Evolutionary conservation across 2,329 filamentous ascomycete species (phyloP).

Genomic region (Rasamsonia emersonii): DNA sequence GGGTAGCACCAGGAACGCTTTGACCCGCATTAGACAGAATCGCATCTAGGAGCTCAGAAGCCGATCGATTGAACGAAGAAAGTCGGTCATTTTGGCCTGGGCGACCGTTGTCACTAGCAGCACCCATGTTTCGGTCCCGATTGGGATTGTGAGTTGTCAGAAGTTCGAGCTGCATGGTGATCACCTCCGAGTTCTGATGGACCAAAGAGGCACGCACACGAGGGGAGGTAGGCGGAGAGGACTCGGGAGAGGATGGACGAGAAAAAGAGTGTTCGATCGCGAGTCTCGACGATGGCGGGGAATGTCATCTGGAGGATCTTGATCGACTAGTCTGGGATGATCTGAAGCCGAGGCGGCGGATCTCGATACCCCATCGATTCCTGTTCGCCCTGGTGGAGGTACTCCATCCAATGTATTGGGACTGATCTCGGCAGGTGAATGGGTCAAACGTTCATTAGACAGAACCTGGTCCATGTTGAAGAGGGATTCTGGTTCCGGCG

Average conservation of each 20-base stretch:
- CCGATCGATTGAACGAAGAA: slow-evolving; percentile 16
- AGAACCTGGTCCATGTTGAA: slow-evolving; percentile 15
- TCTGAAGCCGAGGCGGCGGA: slow-evolving; percentile 10
- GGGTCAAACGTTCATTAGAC: slow-evolving; percentile 26
- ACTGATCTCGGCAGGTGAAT: slow-evolving; percentile 31
- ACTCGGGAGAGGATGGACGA: slow-evolving; percentile 29
- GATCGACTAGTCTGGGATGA: slow-evolving; percentile 7
- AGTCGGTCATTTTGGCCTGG: slow-evolving; percentile 9
- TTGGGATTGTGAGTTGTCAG: slow-evolving; percentile 23
- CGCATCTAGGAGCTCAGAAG: slow-evolving; percentile 26
- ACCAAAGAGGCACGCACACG: slow-evolving; percentile 35
- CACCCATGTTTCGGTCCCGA: slow-evolving; percentile 9
- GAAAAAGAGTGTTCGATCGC: slow-evolving; percentile 34
- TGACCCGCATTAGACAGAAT: slow-evolving; percentile 23
- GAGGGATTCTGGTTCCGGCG: slow-evolving; percentile 12
- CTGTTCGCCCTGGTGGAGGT: slow-evolving; percentile 15
- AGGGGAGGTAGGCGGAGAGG: slow-evolving; percentile 34
- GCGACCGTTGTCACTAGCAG: slow-evolving; percentile 8
- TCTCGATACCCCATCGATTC: slow-evolving; percentile 9
- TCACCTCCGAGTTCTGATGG: slow-evolving; percentile 34
- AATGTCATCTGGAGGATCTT: slow-evolving; percentile 7
- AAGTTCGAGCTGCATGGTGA: slow-evolving; percentile 37
- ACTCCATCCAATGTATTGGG: slow-evolving; percentile 23
- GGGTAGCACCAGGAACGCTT: slow-evolving; percentile 11
- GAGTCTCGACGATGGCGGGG: slow-evolving; percentile 20